Evolutionary conservation across 257 asterid genomes (phyloP), one percentile per base, ranked within the genome.

Genomic region (Solanum habrochaites): DNA sequence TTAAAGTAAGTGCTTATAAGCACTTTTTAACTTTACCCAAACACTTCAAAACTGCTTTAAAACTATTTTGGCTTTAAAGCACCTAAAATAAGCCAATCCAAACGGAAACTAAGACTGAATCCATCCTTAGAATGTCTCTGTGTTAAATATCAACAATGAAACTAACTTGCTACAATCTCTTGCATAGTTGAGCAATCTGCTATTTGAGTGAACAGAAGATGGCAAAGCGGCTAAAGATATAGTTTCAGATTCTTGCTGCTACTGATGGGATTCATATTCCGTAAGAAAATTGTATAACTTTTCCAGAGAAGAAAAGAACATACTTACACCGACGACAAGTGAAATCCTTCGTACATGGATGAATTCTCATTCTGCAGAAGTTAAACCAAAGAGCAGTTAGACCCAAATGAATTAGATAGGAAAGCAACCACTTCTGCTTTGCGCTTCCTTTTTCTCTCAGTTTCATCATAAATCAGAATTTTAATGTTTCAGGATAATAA

Each of bases 321-420:
- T 35, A 89, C 94, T 85, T 90, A 91, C 94, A 83, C 85, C 83
- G 86, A 21, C 90, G 91, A 87, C 94, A 91, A 40, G 89, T 58
- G 62, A 91, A 18, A 43, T 88, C 90, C 62, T 71, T 72, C 27
- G 66, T 23, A 83, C 94, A 91, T 45, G 94, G 94, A 70, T 90
- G 90, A 88, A 89, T 21, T 82, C 88, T 88, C 89, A 45, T 86
- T 86, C 94, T 91, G 91, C 77, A 42, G 84, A 71, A 84, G 58
- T 83, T 88, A 25, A 83, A 86, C 47, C 73, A 83, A 71, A 75
- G 6, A 84, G 69, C 67, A 87, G 88, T 90, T 60, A 90, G 90
- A 86, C 87, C 77, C 66, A 82, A 52, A 43, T 35, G 49, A 85
- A 52, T 85, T 6, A 47, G 67, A 27, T 45, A 49, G 64, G 58